Conservation (phyloP, 768 basidiomycete species). For the Hortiboletus campestris region DNA sequence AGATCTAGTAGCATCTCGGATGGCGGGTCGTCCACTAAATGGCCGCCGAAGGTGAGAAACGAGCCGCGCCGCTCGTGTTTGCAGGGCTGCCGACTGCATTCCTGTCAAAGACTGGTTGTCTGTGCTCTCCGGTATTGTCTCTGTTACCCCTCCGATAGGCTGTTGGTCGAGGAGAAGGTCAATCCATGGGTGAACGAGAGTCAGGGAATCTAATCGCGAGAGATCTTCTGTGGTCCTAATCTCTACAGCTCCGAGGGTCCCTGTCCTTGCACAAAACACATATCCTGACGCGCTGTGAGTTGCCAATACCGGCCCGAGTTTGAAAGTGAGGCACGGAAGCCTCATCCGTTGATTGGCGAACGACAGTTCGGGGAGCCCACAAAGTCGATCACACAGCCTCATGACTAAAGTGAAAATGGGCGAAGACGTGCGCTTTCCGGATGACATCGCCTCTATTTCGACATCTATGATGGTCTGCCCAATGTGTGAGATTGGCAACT, state of each 20-base stretch:
- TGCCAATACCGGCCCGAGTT: neutral
- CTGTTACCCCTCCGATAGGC: neutral
- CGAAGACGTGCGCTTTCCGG: neutral
- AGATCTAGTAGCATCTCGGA: too few relatives aligned
- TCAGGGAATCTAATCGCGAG: neutral
- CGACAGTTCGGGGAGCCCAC: neutral
- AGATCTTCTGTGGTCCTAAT: neutral
- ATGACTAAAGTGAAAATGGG: neutral
- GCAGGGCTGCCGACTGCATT: too few relatives aligned
- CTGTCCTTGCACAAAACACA: neutral
- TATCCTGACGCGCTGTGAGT: neutral
- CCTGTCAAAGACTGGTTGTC: neutral
- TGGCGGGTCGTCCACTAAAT: too few relatives aligned
- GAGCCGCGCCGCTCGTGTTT: too few relatives aligned
- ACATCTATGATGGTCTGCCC: neutral
- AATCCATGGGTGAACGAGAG: neutral
- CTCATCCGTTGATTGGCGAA: neutral
- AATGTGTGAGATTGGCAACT: neutral
- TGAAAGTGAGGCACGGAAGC: constrained; percentile 10
- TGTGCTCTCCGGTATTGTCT: neutral
- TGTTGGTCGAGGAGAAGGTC: neutral
- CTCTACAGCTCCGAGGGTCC: neutral
- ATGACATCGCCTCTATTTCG: neutral
- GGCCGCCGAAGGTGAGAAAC: too few relatives aligned
- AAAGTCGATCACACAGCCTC: neutral